These are phyloP conservation scores for Boletus tylopilopsis DNA, from an alignment of 768 basidiomycete genomes.

Conservation along the genomic window DNA sequence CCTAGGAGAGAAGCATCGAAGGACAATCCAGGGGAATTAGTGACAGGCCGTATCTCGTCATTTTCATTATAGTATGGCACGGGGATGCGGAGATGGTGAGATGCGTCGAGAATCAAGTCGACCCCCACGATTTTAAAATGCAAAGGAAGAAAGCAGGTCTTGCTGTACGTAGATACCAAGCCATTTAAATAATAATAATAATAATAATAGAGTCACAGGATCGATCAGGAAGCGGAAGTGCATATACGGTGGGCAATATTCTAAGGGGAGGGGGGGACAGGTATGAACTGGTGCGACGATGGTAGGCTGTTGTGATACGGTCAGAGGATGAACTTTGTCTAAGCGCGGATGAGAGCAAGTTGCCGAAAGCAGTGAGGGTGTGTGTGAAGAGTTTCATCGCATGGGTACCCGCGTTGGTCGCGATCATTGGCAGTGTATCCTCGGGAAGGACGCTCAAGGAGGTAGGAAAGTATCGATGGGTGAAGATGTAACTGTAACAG, in stretches of 20 bases:
- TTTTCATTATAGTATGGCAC: slow-evolving; percentile 21
- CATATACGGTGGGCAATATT: not conserved
- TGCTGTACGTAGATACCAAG: slow-evolving; percentile 14
- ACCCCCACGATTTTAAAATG: slow-evolving; percentile 13
- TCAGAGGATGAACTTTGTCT: not conserved
- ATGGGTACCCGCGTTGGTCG: slow-evolving; percentile 6
- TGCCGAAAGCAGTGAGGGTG: slow-evolving; percentile 5
- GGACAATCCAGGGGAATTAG: slow-evolving; percentile 20
- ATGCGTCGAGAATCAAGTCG: slow-evolving; percentile 15
- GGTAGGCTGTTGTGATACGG: not conserved
- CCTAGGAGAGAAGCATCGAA: slow-evolving; percentile 25
- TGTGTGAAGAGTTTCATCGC: slow-evolving; percentile 11
- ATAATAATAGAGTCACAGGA: slow-evolving; percentile 6
- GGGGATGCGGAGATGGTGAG: slow-evolving; percentile 26
- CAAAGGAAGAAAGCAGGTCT: not conserved
- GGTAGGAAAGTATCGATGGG: not conserved
- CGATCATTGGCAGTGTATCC: slow-evolving; percentile 17
- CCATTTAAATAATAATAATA: slow-evolving; percentile 3
- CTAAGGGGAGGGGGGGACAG: not conserved
- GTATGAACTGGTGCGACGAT: slow-evolving; percentile 3
- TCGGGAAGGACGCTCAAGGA: not conserved
- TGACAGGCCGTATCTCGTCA: slow-evolving; percentile 20
- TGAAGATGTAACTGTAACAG: slow-evolving; percentile 10
- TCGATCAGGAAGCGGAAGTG: slow-evolving; percentile 5
- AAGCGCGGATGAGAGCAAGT: not conserved